These are phyloP conservation scores for Podospora comata DNA, from an alignment of 495 filamentous ascomycete species.

Conservation along the genomic window DNA sequence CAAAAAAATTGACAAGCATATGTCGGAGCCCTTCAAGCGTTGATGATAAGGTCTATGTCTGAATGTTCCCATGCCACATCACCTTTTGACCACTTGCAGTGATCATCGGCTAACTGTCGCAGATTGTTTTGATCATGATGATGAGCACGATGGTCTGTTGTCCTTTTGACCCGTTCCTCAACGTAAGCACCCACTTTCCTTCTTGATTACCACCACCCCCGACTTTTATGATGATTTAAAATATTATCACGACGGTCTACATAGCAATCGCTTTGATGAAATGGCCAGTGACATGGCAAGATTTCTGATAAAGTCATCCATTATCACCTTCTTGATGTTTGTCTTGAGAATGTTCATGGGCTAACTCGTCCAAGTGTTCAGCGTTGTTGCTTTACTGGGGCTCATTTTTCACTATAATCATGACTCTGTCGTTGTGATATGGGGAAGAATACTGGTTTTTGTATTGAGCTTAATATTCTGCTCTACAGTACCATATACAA, in stretches of 20 bases:
- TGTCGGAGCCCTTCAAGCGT: slow-evolving; percentile 66
- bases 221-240: slow-evolving; percentile 60
- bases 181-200: slow-evolving; percentile 16
- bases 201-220: slow-evolving; percentile 12
- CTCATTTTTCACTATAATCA: background rate
- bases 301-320: slow-evolving; percentile 53
- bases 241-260: slow-evolving; percentile 96
- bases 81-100: slow-evolving; percentile 6
- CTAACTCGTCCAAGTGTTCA: slow-evolving; percentile 22
- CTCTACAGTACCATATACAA: too few species aligned
- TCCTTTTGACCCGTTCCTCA: background rate
- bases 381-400: background rate
- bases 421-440: background rate
- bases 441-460: background rate
- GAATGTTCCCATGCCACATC: slow-evolving; percentile 36
- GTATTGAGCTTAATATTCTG: too few species aligned
- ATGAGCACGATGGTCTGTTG: background rate
- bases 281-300: slow-evolving; percentile 84
- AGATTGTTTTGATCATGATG: slow-evolving; percentile 11
- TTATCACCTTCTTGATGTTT: slow-evolving; percentile 2
- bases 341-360: slow-evolving; percentile 1
- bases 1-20: slow-evolving; percentile 77
- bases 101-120: slow-evolving; percentile 22
- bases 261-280: slow-evolving; percentile 91
- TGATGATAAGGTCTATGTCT: slow-evolving; percentile 55